These are phyloP conservation scores for Suillus fuscotomentosus DNA, from an alignment of 768 basidiomycete genomes.

Conservation along the genomic window DNA sequence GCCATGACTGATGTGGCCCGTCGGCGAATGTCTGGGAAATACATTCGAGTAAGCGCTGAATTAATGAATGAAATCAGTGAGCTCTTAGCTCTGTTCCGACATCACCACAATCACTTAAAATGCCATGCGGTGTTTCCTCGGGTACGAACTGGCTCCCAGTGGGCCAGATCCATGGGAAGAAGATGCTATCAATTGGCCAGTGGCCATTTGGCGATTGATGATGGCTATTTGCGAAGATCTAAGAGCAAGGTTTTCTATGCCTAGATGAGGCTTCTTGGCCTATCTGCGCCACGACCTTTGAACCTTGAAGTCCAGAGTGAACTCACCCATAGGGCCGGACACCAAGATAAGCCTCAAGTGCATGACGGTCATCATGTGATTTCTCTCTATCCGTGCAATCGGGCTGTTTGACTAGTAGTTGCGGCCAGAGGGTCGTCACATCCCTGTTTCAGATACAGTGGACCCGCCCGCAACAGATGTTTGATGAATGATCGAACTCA, in stretches of 20 bases:
- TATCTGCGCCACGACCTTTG: not conserved
- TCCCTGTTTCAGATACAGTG: not conserved
- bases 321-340: constrained; percentile 1
- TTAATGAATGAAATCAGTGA: not conserved
- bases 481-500: not conserved
- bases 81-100: not conserved
- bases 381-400: not conserved
- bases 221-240: too few species aligned
- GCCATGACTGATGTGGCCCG: not conserved
- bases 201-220: too few species aligned
- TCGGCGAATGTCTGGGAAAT: not conserved
- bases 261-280: too few species aligned
- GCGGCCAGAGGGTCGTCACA: not conserved
- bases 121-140: not conserved
- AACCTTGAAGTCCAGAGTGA: not conserved
- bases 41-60: not conserved
- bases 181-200: not conserved
- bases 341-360: not conserved
- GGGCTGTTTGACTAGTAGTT: not conserved
- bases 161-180: not conserved
- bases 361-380: not conserved
- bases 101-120: not conserved
- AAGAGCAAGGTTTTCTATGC: too few species aligned
- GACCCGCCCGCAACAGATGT: not conserved
- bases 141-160: not conserved